These are phyloP conservation scores for Neurospora cerealis DNA, from an alignment of 495 filamentous ascomycete species.

Conservation along the genomic window DNA sequence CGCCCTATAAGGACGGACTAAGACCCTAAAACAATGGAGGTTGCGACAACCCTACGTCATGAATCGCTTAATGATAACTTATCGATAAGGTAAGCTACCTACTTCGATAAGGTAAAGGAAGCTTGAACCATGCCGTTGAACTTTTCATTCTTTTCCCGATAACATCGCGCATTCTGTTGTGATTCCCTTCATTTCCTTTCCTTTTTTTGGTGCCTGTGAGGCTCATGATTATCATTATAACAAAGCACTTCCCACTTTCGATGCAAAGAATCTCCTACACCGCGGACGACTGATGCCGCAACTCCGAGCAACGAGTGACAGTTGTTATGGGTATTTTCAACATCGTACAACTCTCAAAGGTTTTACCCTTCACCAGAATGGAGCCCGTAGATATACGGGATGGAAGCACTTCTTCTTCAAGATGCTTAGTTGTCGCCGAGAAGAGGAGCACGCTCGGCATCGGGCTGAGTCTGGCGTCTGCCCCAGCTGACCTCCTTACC, in stretches of 20 bases:
- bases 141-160: background rate
- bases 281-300: background rate
- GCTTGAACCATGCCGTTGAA: background rate
- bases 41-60: background rate
- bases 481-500: conserved; percentile 36
- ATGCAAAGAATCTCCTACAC: background rate
- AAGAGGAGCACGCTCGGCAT: conserved; percentile 44
- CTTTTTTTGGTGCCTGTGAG: background rate
- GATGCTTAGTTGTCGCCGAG: conserved; percentile 25
- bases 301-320: background rate
- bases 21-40: background rate
- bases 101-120: background rate
- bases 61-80: background rate
- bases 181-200: background rate
- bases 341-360: background rate
- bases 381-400: background rate
- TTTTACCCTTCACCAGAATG: background rate
- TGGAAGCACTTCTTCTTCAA: background rate
- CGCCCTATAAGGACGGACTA: background rate
- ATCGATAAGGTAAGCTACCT: background rate
- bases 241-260: background rate
- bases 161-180: background rate
- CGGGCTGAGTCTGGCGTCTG: conserved; percentile 18
- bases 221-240: background rate
- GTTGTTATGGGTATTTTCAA: background rate